Conservation (phyloP, 2,329 filamentous ascomycete genomes). For the Bipolaris cookei region DNA sequence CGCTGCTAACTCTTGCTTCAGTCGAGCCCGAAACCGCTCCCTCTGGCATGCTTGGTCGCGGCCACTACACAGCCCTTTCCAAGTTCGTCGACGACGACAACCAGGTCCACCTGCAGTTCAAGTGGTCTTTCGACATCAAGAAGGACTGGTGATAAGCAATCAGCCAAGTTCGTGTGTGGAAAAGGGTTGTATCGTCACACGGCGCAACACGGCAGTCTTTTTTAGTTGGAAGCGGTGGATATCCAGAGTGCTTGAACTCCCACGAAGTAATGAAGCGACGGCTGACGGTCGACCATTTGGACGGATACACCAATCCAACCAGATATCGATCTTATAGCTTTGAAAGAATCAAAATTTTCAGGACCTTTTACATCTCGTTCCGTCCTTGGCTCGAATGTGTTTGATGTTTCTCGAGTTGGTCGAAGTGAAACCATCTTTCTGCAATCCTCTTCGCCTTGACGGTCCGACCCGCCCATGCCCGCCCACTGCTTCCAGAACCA, state of each 20-base stretch:
- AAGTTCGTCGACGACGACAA: slow-evolving; percentile 96
- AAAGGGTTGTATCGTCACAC: slow-evolving; percentile 14
- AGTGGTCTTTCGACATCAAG: slow-evolving; percentile 95
- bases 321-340: slow-evolving; percentile 12
- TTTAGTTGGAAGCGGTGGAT: slow-evolving; percentile 21
- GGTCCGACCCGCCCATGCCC: slow-evolving; percentile 58
- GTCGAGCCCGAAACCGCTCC: slow-evolving; percentile 93
- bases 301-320: slow-evolving; percentile 16
- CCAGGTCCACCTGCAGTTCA: slow-evolving; percentile 85
- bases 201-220: slow-evolving; percentile 14
- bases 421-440: slow-evolving; percentile 53
- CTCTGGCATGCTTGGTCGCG: slow-evolving; percentile 85
- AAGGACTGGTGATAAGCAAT: slow-evolving; percentile 80
- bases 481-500: slow-evolving; percentile 42
- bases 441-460: slow-evolving; percentile 53
- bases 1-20: slow-evolving; percentile 47
- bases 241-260: slow-evolving; percentile 22
- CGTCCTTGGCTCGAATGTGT: slow-evolving; percentile 12
- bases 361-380: slow-evolving; percentile 19
- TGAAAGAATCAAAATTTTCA: slow-evolving; percentile 12
- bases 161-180: neutral
- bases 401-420: slow-evolving; percentile 19
- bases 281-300: slow-evolving; percentile 31
- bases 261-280: slow-evolving; percentile 35
- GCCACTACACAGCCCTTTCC: slow-evolving; percentile 86